A percentile compares a stretch with the other conserved stretches of the same genome.
phyloP scores from a whole-genome alignment of 805 yeast genomes.

The Yarrowia sp. region DNA sequence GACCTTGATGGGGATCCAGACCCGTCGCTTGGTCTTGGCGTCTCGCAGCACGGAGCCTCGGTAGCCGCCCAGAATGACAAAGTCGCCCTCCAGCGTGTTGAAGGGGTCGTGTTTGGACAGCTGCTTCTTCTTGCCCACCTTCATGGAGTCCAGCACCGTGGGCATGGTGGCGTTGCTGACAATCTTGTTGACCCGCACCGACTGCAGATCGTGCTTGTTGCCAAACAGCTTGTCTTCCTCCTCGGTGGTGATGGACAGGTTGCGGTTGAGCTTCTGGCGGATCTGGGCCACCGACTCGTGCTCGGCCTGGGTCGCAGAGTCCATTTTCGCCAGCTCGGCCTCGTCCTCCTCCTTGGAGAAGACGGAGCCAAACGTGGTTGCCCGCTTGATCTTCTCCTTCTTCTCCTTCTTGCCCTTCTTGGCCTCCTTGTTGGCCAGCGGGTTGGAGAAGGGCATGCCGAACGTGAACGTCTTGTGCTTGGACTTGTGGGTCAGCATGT shows the following conservation, averaged over 20 bases:
- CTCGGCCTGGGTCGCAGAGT: slow-evolving; percentile 37
- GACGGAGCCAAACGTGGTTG: slow-evolving; percentile 11
- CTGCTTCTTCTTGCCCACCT: slow-evolving; percentile 49
- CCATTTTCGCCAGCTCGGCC: slow-evolving; percentile 8
- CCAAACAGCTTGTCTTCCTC: slow-evolving; percentile 49
- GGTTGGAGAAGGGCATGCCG: slow-evolving; percentile 65
- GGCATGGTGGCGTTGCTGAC: slow-evolving; percentile 66
- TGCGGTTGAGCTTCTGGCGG: slow-evolving; percentile 40
- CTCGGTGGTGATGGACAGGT: slow-evolving; percentile 44
- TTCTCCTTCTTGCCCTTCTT: slow-evolving; percentile 40
- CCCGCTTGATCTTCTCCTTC: slow-evolving; percentile 13
- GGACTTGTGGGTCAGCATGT: slow-evolving; percentile 28
- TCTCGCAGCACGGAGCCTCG: slow-evolving; percentile 83
- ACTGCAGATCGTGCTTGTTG: slow-evolving; percentile 71
- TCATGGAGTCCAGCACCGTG: slow-evolving; percentile 61
- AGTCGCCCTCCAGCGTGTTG: slow-evolving; percentile 71
- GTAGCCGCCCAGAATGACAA: slow-evolving; percentile 85
- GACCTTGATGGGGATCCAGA: slow-evolving; percentile 88
- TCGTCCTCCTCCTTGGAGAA: slow-evolving; percentile 17
- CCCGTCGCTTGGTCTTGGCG: slow-evolving; percentile 63
- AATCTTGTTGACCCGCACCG: slow-evolving; percentile 59
- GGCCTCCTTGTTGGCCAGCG: slow-evolving; percentile 45
- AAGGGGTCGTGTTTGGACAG: slow-evolving; percentile 43
- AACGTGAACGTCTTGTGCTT: slow-evolving; percentile 49
- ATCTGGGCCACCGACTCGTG: slow-evolving; percentile 38